Percentiles rank a stretch among this genome's conserved stretches.
These are phyloP conservation scores for Colletotrichum incanum DNA, from an alignment of 2,329 filamentous ascomycete species.

Conservation along the genomic window DNA sequence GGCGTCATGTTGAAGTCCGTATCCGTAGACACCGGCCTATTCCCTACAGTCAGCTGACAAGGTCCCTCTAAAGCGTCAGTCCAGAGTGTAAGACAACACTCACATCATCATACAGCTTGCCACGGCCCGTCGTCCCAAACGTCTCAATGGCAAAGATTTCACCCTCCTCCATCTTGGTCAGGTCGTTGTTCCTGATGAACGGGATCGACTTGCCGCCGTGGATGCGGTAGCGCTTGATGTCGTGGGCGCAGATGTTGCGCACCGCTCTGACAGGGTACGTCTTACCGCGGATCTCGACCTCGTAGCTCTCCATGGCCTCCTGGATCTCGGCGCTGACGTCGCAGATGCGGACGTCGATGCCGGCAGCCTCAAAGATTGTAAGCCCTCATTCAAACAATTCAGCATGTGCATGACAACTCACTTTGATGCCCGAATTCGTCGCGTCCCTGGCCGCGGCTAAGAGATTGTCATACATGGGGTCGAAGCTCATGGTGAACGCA, in stretches of 20 bases:
- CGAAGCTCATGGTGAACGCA: conserved; percentile 85
- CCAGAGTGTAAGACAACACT: conserved; percentile 34
- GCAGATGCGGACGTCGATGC: conserved; percentile 90
- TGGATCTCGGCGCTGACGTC: conserved; percentile 89
- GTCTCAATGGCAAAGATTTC: conserved; percentile 97
- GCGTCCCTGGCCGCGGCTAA: conserved; percentile 81
- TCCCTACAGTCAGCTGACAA: not conserved
- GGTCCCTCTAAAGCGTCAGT: not conserved
- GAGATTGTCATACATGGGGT: conserved; percentile 82
- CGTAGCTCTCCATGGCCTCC: conserved; percentile 94
- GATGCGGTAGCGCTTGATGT: conserved; percentile 90
- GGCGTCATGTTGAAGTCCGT: conserved; percentile 60
- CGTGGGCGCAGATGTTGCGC: conserved; percentile 90
- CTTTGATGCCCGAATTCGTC: conserved; percentile 87
- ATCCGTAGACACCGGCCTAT: conserved; percentile 67
- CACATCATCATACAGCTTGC: conserved; percentile 89
- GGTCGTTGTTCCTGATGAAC: conserved; percentile 89
- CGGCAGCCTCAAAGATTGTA: conserved; percentile 63
- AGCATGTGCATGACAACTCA: not conserved
- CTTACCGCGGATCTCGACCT: conserved; percentile 85
- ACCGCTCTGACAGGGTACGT: conserved; percentile 88
- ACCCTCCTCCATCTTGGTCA: conserved; percentile 98
- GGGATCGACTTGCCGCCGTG: conserved; percentile 95
- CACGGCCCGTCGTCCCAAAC: conserved; percentile 93
- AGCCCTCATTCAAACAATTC: accelerated